phyloP scores from a whole-genome alignment of 805 yeast genomes.

The Naumovozyma castellii region DNA sequence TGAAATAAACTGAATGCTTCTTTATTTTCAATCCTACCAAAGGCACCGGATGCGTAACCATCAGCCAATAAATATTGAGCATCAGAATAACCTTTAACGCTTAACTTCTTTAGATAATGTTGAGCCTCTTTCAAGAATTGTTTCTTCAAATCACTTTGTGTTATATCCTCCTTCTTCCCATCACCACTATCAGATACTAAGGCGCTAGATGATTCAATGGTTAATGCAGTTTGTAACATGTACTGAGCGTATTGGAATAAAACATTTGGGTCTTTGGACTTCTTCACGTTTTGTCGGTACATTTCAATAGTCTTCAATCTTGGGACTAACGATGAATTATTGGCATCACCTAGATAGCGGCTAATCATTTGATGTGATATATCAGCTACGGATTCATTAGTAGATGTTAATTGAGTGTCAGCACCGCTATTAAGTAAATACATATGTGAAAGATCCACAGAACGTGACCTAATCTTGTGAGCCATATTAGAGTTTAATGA shows the following conservation, averaged over 20 bases:
- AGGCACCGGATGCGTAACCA: constrained; percentile 73
- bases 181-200: constrained; percentile 1
- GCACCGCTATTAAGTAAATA: constrained; percentile 28
- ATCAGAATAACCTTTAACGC: constrained; percentile 75
- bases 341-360: constrained; percentile 44
- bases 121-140: constrained; percentile 71
- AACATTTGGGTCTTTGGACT: constrained; percentile 76
- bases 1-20: constrained; percentile 73
- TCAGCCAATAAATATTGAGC: constrained; percentile 93
- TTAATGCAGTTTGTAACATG: constrained; percentile 74
- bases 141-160: constrained; percentile 35
- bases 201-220: constrained; percentile 33
- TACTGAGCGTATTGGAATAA: constrained; percentile 86
- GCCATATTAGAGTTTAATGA: neutral
- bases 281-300: constrained; percentile 78
- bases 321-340: constrained; percentile 47
- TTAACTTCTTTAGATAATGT: constrained; percentile 54
- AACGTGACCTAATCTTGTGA: constrained; percentile 17
- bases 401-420: constrained; percentile 30
- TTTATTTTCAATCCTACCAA: constrained; percentile 68
- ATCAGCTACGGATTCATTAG: constrained; percentile 38
- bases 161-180: constrained; percentile 4
- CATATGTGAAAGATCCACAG: constrained; percentile 36
- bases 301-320: constrained; percentile 76
- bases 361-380: constrained; percentile 43